Conservation (phyloP, 139 green algal genomes). For the Auxenochlorella pyrenoidosa region DNA sequence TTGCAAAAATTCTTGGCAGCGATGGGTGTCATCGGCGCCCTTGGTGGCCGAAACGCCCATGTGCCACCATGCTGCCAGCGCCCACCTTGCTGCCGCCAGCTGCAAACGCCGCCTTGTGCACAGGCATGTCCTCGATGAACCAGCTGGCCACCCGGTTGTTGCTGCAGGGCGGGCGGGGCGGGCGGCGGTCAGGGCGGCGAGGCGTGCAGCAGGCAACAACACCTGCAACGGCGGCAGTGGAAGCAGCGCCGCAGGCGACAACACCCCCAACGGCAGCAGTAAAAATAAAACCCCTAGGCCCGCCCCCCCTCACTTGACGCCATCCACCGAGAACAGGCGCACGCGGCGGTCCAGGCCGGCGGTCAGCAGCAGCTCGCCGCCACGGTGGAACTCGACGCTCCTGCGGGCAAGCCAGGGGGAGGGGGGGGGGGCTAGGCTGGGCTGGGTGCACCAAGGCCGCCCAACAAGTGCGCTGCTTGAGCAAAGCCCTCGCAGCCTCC, state of each 20-base stretch:
- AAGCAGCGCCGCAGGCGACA: not conserved
- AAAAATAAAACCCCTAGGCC: too few species aligned
- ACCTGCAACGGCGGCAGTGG: not conserved
- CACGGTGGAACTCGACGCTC: constrained; percentile 85
- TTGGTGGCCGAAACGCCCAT: too few species aligned
- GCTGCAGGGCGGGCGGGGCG: not conserved
- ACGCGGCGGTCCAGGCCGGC: constrained; percentile 88
- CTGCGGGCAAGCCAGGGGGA: not conserved
- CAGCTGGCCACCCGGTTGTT: constrained; percentile 88
- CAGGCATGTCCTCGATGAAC: constrained; percentile 88
- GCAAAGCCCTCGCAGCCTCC: not conserved
- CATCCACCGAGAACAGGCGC: constrained; percentile 83
- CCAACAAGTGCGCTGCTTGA: not conserved
- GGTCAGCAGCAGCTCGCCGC: constrained; percentile 88
- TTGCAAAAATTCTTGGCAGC: too few species aligned
- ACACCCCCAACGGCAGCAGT: not conserved
- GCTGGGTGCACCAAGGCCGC: not conserved
- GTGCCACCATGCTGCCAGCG: not conserved
- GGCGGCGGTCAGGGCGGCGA: too few species aligned
- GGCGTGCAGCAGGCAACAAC: not conserved
- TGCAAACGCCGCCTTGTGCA: constrained; percentile 85
- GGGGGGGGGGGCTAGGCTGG: not conserved
- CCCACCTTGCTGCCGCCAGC: constrained; percentile 49
- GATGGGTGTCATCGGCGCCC: too few species aligned
- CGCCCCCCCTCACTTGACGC: constrained; percentile 14